Percentiles rank a stretch among this genome's conserved stretches.
Conservation (phyloP, 2,329 filamentous ascomycete genomes). For the Aspergillus oerlinghausenensis region DNA sequence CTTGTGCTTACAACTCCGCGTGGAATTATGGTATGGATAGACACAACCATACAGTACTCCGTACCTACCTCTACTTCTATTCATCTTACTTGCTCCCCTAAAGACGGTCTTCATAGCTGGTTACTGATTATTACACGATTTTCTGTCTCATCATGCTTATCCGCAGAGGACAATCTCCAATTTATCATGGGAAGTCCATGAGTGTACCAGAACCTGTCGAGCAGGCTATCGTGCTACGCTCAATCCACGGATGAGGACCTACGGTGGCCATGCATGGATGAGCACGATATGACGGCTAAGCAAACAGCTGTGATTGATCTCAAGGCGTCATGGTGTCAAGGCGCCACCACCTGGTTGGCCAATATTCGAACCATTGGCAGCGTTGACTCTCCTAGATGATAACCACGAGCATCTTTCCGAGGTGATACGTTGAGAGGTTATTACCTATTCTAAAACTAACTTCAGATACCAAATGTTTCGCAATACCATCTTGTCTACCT, state of each 20-base stretch:
- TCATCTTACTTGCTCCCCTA: not conserved
- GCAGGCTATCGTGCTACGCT: not conserved
- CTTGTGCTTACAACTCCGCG: not conserved
- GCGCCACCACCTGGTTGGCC: slow-evolving; percentile 17
- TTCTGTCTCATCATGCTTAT: not conserved
- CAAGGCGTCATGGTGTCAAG: slow-evolving; percentile 24
- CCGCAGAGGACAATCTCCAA: not conserved
- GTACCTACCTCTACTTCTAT: too few species aligned
- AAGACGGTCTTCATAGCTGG: not conserved
- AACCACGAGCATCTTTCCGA: not conserved
- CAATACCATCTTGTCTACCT: slow-evolving; percentile 19
- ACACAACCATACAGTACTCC: too few species aligned
- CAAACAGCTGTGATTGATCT: not conserved
- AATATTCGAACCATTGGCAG: not conserved
- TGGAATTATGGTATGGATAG: not conserved
- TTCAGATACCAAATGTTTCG: slow-evolving; percentile 15
- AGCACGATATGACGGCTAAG: not conserved
- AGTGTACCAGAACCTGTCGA: not conserved
- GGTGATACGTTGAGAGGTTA: slow-evolving; percentile 5
- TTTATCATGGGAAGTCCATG: not conserved
- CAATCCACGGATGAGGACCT: not conserved
- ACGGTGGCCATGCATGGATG: not conserved
- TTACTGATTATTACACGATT: not conserved
- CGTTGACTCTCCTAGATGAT: not conserved
- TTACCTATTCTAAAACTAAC: not conserved